Conservation (phyloP, 768 basidiomycete species). For the Baorangia bicolor region DNA sequence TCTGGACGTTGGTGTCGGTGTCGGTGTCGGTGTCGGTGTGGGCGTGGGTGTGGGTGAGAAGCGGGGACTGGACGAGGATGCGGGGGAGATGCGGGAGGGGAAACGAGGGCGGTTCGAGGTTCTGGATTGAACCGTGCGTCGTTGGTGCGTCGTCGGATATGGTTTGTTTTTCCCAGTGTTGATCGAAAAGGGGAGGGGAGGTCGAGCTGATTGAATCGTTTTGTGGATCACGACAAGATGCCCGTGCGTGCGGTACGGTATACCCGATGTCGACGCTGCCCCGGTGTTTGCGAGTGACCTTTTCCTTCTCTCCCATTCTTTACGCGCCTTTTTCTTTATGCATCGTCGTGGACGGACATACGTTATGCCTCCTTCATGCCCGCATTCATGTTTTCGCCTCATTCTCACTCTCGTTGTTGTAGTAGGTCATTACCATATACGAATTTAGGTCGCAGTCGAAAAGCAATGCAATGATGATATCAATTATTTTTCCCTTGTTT, state of each 20-base stretch:
- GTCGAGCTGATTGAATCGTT: neutral
- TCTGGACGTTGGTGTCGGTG: conserved; percentile 24
- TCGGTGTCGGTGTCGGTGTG: conserved; percentile 25
- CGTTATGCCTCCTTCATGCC: neutral
- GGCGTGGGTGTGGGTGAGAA: conserved; percentile 34
- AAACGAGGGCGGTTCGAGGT: conserved; percentile 65
- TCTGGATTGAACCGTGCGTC: conserved; percentile 42
- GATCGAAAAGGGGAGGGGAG: neutral
- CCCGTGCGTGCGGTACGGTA: neutral
- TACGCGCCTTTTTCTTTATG: conserved; percentile 1
- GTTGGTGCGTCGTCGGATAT: neutral
- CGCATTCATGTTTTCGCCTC: neutral
- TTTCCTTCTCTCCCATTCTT: neutral
- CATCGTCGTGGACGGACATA: conserved; percentile 8
- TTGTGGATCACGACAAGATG: neutral
- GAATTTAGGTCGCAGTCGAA: conserved; percentile 9
- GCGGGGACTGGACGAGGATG: conserved; percentile 37
- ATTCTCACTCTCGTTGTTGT: neutral
- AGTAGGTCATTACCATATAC: conserved; percentile 20
- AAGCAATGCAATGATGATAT: neutral
- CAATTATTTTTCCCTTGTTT: neutral
- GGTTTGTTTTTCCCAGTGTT: neutral
- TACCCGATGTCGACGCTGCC: neutral
- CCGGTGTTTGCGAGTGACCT: neutral
- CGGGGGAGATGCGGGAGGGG: conserved; percentile 40